phyloP scores from a whole-genome alignment of 257 asterid species.

The Gardenia jasminoides region DNA sequence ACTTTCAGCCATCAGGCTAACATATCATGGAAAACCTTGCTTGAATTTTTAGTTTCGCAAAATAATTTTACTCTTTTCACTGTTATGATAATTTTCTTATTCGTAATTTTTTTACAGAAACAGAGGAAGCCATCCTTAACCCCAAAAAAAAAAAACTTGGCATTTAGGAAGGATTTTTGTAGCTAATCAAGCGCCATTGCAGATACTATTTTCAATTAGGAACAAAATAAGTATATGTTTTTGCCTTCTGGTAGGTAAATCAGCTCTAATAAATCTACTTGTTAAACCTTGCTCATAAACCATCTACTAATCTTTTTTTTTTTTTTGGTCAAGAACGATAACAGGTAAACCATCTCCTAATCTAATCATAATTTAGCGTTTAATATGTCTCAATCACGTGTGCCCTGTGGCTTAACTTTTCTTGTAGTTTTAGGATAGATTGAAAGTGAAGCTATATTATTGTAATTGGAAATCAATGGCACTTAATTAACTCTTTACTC shows the following conservation, averaged over 20 bases:
- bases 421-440: conserved; percentile 14
- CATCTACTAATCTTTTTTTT: neutral
- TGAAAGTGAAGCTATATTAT: conserved; percentile 9
- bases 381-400: conserved; percentile 10
- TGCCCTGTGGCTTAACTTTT: neutral
- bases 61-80: neutral
- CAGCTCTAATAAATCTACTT: neutral
- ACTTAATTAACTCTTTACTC: conserved; percentile 8
- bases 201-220: neutral
- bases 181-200: neutral
- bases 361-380: neutral
- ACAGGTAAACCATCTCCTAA: neutral
- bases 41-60: neutral
- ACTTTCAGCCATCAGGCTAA: neutral
- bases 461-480: neutral
- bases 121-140: neutral
- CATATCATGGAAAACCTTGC: neutral
- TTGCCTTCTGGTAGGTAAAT: neutral
- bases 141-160: no score
- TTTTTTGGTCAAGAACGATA: no score
- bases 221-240: neutral
- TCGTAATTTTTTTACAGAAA: neutral
- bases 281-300: neutral
- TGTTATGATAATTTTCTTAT: neutral
- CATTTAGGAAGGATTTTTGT: neutral